Conservation (phyloP, 495 filamentous ascomycete species). For the Lentithecium fluviatile region DNA sequence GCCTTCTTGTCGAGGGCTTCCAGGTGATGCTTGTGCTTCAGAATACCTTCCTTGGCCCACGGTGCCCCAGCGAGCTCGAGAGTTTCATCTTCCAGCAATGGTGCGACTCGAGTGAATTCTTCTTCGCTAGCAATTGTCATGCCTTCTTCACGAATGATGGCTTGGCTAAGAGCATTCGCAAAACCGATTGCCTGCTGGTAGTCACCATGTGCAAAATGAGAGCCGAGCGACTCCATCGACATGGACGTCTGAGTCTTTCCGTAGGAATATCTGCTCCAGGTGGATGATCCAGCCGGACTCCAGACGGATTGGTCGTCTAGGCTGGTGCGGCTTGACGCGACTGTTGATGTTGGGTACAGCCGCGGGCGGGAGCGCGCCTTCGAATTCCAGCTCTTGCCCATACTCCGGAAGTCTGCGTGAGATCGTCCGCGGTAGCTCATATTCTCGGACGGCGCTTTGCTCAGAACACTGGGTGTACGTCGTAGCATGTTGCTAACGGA, state of each 20-base stretch:
- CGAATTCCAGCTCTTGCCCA: slow-evolving; percentile 70
- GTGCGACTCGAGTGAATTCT: slow-evolving; percentile 52
- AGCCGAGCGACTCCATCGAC: slow-evolving; percentile 84
- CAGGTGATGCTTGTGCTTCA: slow-evolving; percentile 95
- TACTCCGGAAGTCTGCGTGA: slow-evolving; percentile 62
- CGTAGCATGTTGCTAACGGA: slow-evolving; percentile 62
- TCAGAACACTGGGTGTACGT: slow-evolving; percentile 83
- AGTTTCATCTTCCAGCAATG: slow-evolving; percentile 85
- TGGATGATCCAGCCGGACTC: slow-evolving; percentile 84
- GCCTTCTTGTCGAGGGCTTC: slow-evolving; percentile 85
- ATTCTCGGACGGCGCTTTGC: slow-evolving; percentile 78
- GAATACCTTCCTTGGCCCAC: slow-evolving; percentile 95
- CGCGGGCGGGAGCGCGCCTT: slow-evolving; percentile 84
- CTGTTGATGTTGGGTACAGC: slow-evolving; percentile 71
- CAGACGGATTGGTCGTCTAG: slow-evolving; percentile 90
- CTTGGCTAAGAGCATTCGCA: slow-evolving; percentile 89
- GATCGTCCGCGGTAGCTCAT: slow-evolving; percentile 64
- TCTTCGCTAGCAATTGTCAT: slow-evolving; percentile 48
- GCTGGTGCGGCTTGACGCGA: slow-evolving; percentile 91
- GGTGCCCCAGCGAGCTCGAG: slow-evolving; percentile 87
- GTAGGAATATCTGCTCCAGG: slow-evolving; percentile 92
- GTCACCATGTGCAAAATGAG: slow-evolving; percentile 73
- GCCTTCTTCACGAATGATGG: slow-evolving; percentile 90
- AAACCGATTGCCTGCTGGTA: slow-evolving; percentile 97
- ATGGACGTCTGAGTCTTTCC: slow-evolving; percentile 86